phyloP scores from a whole-genome alignment of 768 basidiomycete species.

The Mrakia frigida region DNA sequence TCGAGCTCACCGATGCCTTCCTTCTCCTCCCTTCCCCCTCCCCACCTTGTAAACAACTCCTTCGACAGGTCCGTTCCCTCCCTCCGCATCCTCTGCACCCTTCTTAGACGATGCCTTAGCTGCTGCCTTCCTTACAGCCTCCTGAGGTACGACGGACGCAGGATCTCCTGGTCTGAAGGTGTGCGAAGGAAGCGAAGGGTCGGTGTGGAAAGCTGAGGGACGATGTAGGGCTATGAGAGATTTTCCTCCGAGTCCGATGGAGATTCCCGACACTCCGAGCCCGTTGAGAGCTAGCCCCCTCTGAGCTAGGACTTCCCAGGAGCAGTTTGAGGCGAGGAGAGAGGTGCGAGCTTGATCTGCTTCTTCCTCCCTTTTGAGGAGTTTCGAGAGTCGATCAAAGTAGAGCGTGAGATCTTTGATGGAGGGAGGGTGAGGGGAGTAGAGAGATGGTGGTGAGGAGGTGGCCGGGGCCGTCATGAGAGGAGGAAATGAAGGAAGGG shows the following conservation, averaged over 20 bases:
- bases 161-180: slow-evolving; percentile 87
- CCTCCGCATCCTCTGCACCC: slow-evolving; percentile 38
- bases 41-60: slow-evolving; percentile 78
- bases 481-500: background rate
- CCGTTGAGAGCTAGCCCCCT: slow-evolving; percentile 74
- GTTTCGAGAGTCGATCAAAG: slow-evolving; percentile 59
- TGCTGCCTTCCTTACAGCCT: slow-evolving; percentile 38
- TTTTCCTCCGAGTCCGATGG: slow-evolving; percentile 85
- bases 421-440: slow-evolving; percentile 2
- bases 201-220: slow-evolving; percentile 70
- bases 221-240: slow-evolving; percentile 74
- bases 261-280: slow-evolving; percentile 64
- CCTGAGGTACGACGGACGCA: slow-evolving; percentile 73
- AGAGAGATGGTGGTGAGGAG: background rate
- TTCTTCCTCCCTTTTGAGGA: slow-evolving; percentile 67
- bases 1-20: background rate
- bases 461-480: background rate
- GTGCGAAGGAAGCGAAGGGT: slow-evolving; percentile 72
- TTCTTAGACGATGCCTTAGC: slow-evolving; percentile 21
- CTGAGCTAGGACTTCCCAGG: slow-evolving; percentile 77
- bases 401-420: slow-evolving; percentile 49
- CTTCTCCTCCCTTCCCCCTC: background rate
- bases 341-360: slow-evolving; percentile 80
- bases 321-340: slow-evolving; percentile 73
- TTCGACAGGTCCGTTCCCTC: slow-evolving; percentile 52